phyloP scores from a whole-genome alignment of 78 protist genomes.

The Emiliania huxleyi region DNA sequence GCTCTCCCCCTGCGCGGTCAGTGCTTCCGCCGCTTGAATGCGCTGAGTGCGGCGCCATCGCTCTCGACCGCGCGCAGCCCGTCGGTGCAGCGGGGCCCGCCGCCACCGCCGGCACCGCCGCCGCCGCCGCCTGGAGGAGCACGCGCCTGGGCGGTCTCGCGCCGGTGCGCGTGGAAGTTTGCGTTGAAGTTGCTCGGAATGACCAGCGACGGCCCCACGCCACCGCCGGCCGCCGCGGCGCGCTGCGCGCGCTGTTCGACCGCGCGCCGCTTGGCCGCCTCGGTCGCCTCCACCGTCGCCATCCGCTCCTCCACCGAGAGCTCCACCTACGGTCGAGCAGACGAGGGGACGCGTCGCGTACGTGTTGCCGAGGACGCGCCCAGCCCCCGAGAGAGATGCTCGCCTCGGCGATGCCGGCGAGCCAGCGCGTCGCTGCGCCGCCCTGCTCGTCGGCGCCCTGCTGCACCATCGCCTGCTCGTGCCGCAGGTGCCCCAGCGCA shows the following conservation, averaged over 20 bases:
- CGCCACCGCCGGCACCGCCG: not conserved
- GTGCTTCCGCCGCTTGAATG: not conserved
- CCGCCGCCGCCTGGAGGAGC: not conserved
- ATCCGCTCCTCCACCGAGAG: not conserved
- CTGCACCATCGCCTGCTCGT: not conserved
- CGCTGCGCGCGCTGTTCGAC: not conserved
- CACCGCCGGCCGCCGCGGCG: not conserved
- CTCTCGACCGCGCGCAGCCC: not conserved
- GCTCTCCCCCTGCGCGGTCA: not conserved
- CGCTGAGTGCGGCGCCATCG: not conserved
- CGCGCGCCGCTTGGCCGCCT: not conserved
- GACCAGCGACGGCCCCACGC: not conserved
- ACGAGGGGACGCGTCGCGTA: no score
- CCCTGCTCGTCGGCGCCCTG: not conserved
- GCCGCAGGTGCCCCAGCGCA: not conserved
- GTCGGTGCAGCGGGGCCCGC: not conserved
- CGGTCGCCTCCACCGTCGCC: not conserved
- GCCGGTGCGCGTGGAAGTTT: not conserved
- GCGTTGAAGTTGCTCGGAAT: constrained; percentile 1
- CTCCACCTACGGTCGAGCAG: no score
- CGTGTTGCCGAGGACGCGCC: no score
- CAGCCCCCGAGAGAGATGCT: no score
- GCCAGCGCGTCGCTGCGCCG: constrained; percentile 18
- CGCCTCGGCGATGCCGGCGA: not conserved
- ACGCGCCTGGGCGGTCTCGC: not conserved